Base-by-base conservation (phyloP, 2,329 filamentous ascomycete genomes). In the Dendryphion nanum region DNA sequence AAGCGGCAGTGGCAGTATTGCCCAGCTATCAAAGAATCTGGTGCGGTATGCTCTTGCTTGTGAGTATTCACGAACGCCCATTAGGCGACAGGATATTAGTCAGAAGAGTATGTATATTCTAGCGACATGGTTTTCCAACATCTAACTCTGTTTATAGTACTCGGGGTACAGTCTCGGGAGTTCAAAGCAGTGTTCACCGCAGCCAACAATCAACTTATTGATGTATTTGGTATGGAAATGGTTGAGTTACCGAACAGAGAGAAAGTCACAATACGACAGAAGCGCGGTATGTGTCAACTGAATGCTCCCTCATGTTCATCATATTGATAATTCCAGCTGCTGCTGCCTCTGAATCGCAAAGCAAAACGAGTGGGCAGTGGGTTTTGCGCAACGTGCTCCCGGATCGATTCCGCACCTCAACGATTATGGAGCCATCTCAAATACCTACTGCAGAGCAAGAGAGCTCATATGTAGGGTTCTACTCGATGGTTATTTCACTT, bases 191-290 rank as follows among this genome's bases (percentile, higher is more conserved):
- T 96, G 3, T 96, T 95, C 56, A 78, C 79, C 0, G 72, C 78
- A 28, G 88, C 91, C 29, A 91, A 98, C 63, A 67, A 72, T 21
- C 78, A 86, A 49, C 71, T 98, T 24, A 73, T 76, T 33, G 69
- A 70, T 2, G 76, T 83, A 1, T 97, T 95, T 67, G 93, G 93
- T n/a, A 95, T 97, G 89, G 78, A 90, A 62, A 78, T 98, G 75
- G 75, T 81, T 4, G 90, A 96, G 67, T 73, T 97, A 34, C 89
- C 93, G 0, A 73, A 78, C 1, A 79, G 78, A 55, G 91, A 96
- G 57, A 94, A 89, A 64, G 77, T 86, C 33, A 89, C 89, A 0
- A 68, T 95, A 21, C 82, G 81, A 42, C 86, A 95, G 59, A 80
- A 88, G 53, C 83, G 86, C 74, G 86, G 85, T 83, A 68, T 44